phyloP scores from a whole-genome alignment of 805 yeast species.

The baker's yeast (Saccharomyces cerevisiae) region DNA sequence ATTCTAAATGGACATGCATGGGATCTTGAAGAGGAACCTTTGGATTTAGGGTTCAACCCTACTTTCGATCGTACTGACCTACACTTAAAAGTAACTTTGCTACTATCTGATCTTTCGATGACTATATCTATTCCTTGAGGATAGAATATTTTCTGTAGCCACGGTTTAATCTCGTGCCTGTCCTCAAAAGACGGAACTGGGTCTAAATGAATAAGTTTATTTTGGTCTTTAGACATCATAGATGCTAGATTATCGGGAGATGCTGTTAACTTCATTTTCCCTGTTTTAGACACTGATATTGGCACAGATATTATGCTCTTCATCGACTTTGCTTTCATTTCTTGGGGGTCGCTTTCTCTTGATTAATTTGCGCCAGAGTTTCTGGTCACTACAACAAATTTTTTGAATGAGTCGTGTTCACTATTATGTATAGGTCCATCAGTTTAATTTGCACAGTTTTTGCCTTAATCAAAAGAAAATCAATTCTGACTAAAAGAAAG shows the following conservation, averaged over 20 bases:
- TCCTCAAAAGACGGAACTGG: slow-evolving; percentile 32
- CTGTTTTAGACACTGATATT: neutral
- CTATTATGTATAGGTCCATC: neutral
- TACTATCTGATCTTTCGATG: slow-evolving; percentile 51
- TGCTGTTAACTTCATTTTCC: slow-evolving; percentile 1
- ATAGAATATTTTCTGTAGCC: slow-evolving; percentile 43
- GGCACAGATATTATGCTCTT: neutral
- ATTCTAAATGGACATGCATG: slow-evolving; percentile 54
- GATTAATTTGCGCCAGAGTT: neutral
- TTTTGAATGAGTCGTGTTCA: neutral
- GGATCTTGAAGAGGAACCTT: slow-evolving; percentile 12
- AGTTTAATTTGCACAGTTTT: neutral
- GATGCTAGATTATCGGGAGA: slow-evolving; percentile 7
- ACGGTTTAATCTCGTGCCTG: slow-evolving; percentile 48
- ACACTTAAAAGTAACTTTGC: slow-evolving; percentile 54
- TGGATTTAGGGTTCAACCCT: slow-evolving; percentile 3
- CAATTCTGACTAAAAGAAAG: neutral
- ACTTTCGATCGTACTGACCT: slow-evolving; percentile 28
- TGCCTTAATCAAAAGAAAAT: neutral
- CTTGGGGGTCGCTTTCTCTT: neutral
- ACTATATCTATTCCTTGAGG: slow-evolving; percentile 45
- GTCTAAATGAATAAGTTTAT: slow-evolving; percentile 30
- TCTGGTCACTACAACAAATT: neutral
- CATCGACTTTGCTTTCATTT: neutral
- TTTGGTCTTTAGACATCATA: slow-evolving; percentile 20